Evolutionary conservation across 352 stramenopile species (phyloP).

Genomic region (Phytophthora kernoviae): DNA sequence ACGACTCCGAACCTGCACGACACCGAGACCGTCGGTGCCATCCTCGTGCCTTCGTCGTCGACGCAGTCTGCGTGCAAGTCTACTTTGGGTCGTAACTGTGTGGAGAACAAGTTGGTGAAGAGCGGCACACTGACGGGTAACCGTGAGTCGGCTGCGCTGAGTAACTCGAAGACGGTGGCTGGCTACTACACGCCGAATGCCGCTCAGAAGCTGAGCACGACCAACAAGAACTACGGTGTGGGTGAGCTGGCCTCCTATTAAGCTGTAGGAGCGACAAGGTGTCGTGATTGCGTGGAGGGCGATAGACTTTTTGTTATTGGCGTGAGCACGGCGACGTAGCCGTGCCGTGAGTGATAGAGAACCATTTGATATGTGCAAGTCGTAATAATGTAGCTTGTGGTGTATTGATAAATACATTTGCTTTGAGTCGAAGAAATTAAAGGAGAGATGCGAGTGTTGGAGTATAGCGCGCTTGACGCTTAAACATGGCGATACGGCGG

Average conservation of each 20-base stretch:
- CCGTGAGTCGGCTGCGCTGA: slow-evolving; percentile 7
- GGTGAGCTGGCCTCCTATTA: slow-evolving; percentile 13
- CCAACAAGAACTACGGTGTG: slow-evolving; percentile 28
- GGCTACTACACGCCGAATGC: slow-evolving; percentile 12
- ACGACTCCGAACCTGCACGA: slow-evolving; percentile 15
- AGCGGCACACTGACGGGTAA: slow-evolving; percentile 11
- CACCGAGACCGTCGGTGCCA: slow-evolving; percentile 14
- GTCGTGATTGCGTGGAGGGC: not conserved
- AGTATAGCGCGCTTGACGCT: too few relatives aligned
- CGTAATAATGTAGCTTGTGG: too few relatives aligned
- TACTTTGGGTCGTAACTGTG: slow-evolving; percentile 29
- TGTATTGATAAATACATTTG: too few relatives aligned
- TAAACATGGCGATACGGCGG: too few relatives aligned
- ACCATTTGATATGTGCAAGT: too few relatives aligned
- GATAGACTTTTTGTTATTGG: too few relatives aligned
- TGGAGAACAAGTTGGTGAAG: slow-evolving; percentile 25
- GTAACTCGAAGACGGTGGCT: slow-evolving; percentile 13
- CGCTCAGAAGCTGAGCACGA: slow-evolving; percentile 16
- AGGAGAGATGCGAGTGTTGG: too few relatives aligned
- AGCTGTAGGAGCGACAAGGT: not conserved
- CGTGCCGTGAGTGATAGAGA: too few relatives aligned
- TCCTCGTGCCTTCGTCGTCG: slow-evolving; percentile 1
- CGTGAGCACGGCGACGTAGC: too few relatives aligned
- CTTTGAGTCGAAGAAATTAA: too few relatives aligned
- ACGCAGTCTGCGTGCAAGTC: slow-evolving; percentile 22